These are phyloP conservation scores for Zygosaccharomyces siamensis DNA, from an alignment of 805 yeast species.

Conservation along the genomic window DNA sequence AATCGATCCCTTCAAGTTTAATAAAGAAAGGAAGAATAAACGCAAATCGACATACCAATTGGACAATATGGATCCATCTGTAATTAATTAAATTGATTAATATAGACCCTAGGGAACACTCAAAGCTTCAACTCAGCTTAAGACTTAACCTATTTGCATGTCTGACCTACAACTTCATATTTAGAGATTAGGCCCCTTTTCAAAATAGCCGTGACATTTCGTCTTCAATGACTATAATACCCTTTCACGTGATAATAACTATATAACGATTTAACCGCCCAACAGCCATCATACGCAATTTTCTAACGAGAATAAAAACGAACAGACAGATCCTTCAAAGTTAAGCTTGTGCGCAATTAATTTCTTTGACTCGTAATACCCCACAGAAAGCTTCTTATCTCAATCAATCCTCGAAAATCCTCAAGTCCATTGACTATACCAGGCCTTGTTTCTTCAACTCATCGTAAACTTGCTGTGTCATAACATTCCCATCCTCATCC, in stretches of 20 bases:
- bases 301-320: too few species aligned
- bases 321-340: too few species aligned
- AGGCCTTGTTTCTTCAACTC: slow-evolving; percentile 88
- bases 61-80: slow-evolving; percentile 34
- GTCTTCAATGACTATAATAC: not conserved
- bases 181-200: slow-evolving; percentile 3
- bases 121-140: not conserved
- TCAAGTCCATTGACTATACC: slow-evolving; percentile 34
- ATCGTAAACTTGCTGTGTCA: slow-evolving; percentile 75
- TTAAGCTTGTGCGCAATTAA: too few species aligned
- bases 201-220: not conserved
- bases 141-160: not conserved
- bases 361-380: too few species aligned
- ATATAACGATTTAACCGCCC: not conserved
- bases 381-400: too few species aligned
- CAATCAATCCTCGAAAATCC: too few species aligned
- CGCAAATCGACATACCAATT: slow-evolving; percentile 28
- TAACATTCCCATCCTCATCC: slow-evolving; percentile 88
- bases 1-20: not conserved
- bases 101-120: not conserved
- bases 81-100: not conserved
- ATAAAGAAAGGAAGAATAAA: not conserved
- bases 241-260: not conserved
- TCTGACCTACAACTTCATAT: not conserved
- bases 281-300: not conserved